A percentile compares a stretch with the other conserved stretches of the same genome.
phyloP scores from a whole-genome alignment of 2,329 filamentous ascomycete genomes.

The Leptographium lundbergii region DNA sequence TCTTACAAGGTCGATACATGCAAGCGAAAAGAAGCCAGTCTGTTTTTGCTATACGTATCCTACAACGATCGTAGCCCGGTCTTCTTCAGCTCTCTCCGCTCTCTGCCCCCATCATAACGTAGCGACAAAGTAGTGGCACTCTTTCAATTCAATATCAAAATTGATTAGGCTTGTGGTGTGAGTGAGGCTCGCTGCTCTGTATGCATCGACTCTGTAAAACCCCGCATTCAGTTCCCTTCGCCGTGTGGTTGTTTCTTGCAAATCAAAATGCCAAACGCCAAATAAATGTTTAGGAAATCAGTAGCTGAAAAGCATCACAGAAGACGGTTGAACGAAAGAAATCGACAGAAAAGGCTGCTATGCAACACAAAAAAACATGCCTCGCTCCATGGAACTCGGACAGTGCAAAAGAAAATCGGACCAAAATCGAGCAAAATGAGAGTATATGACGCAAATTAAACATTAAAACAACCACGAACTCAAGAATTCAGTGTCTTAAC shows the following conservation, averaged over 20 bases:
- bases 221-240: background rate
- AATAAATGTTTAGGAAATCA: background rate
- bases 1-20: background rate
- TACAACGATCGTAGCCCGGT: background rate
- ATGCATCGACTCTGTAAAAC: background rate
- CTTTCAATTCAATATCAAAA: background rate
- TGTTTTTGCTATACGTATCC: background rate
- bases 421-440: background rate
- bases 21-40: background rate
- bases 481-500: slow-evolving; percentile 49
- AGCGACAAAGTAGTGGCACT: background rate
- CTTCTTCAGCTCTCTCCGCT: background rate
- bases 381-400: background rate
- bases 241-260: background rate
- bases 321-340: background rate
- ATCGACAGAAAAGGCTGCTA: background rate
- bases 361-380: background rate
- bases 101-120: background rate
- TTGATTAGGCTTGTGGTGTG: background rate
- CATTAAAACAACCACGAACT: background rate
- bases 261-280: background rate
- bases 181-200: background rate
- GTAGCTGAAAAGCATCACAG: background rate
- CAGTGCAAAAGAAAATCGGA: background rate
- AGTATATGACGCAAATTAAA: background rate